These are phyloP conservation scores for Cyberlindnera samutprakarnensis DNA, from an alignment of 805 yeast species.

Conservation along the genomic window DNA sequence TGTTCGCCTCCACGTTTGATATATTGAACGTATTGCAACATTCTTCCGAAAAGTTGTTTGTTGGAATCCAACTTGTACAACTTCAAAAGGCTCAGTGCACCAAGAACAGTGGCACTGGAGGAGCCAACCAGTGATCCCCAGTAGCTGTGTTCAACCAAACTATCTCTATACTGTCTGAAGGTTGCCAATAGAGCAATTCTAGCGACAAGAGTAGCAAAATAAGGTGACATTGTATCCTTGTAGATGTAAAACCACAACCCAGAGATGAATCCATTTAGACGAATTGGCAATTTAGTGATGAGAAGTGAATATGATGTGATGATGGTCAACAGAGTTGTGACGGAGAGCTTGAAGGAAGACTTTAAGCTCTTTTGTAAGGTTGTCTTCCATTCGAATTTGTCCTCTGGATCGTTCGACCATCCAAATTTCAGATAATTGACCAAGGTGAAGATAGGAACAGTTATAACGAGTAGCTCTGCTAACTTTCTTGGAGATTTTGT, in stretches of 20 bases:
- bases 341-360: background rate
- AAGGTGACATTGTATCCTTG: conserved; percentile 2
- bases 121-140: background rate
- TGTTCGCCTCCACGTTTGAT: conserved; percentile 7
- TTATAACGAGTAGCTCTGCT: background rate
- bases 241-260: conserved; percentile 11
- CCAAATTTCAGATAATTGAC: conserved; percentile 1
- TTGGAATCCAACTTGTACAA: conserved; percentile 3
- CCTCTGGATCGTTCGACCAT: background rate
- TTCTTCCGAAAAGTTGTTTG: conserved; percentile 4
- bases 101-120: conserved; percentile 5
- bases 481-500: conserved; percentile 9
- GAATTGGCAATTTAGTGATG: conserved; percentile 4
- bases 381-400: background rate
- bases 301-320: conserved; percentile 8
- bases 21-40: conserved; percentile 1
- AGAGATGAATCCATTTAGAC: conserved; percentile 10
- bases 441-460: conserved; percentile 6
- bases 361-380: background rate
- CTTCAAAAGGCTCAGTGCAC: conserved; percentile 3
- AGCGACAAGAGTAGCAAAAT: conserved; percentile 4
- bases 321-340: conserved; percentile 1
- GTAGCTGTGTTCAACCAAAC: background rate
- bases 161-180: conserved; percentile 8
- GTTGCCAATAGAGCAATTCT: conserved; percentile 6